Evolutionary conservation across 768 basidiomycete species (phyloP).

Genomic region (Boletales sp.): DNA sequence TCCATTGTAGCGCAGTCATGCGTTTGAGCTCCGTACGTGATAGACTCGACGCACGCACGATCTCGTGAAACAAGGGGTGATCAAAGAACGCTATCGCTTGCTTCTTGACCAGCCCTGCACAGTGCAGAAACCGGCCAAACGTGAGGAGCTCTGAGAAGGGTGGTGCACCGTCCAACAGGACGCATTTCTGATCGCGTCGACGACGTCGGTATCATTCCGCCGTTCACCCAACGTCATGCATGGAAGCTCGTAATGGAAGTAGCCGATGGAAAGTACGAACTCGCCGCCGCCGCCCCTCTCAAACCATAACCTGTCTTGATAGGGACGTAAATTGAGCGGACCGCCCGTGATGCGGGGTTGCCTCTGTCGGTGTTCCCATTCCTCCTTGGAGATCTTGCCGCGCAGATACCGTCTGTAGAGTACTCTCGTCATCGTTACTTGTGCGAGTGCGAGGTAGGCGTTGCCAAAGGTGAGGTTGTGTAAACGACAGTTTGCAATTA

Average conservation of each 20-base stretch:
- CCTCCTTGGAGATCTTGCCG: constrained; percentile 42
- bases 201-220: not conserved
- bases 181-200: not conserved
- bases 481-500: constrained; percentile 37
- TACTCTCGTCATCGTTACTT: constrained; percentile 48
- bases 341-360: constrained; percentile 49
- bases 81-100: constrained; percentile 32
- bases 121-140: constrained; percentile 39
- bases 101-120: constrained; percentile 34
- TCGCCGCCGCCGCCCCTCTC: constrained; percentile 39
- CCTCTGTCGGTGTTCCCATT: constrained; percentile 47
- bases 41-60: constrained; percentile 25
- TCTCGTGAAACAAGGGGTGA: constrained; percentile 45
- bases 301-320: constrained; percentile 44
- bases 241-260: constrained; percentile 41
- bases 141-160: constrained; percentile 39
- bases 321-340: constrained; percentile 49
- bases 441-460: constrained; percentile 45
- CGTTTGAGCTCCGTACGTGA: not conserved
- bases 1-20: constrained; percentile 19
- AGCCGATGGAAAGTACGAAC: constrained; percentile 41
- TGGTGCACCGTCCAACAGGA: constrained; percentile 27
- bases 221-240: constrained; percentile 41
- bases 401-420: constrained; percentile 42
- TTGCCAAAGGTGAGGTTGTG: constrained; percentile 46